These are phyloP conservation scores for Fusarium mundagurra DNA, from an alignment of 2,329 filamentous ascomycete species.

Conservation along the genomic window DNA sequence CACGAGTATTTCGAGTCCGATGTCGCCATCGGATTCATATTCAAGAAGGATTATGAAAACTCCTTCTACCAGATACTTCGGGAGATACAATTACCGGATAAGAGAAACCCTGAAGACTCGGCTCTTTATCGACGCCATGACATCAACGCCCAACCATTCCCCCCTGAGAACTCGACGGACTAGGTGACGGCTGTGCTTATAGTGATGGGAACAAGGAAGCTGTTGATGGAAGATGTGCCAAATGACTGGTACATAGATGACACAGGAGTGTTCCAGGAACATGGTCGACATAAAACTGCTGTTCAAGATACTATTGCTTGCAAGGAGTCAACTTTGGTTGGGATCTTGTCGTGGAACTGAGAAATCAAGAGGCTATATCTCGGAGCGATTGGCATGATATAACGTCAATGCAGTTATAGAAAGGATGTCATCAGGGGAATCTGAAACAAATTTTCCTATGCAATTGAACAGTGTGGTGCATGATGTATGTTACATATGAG, in stretches of 20 bases:
- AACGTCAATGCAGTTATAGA: not conserved
- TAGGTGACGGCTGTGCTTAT: slow-evolving; percentile 34
- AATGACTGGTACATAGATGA: slow-evolving; percentile 39
- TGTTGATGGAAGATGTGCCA: slow-evolving; percentile 34
- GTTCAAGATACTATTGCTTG: slow-evolving; percentile 26
- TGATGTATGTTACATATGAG: not conserved
- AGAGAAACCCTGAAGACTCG: not conserved
- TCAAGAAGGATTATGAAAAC: slow-evolving; percentile 28
- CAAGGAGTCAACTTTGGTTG: not conserved
- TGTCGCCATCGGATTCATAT: slow-evolving; percentile 25
- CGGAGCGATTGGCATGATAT: not conserved
- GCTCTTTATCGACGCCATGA: not conserved
- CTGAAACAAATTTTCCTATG: not conserved
- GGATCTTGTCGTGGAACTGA: not conserved
- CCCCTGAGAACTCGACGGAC: slow-evolving; percentile 26
- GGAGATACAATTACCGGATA: not conserved
- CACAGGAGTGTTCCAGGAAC: slow-evolving; percentile 30
- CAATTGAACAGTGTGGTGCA: not conserved
- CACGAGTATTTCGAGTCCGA: slow-evolving; percentile 21
- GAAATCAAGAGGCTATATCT: not conserved
- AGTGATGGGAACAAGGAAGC: slow-evolving; percentile 8
- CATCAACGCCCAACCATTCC: not conserved
- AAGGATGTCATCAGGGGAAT: not conserved
- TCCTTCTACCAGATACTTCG: slow-evolving; percentile 5
- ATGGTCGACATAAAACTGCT: slow-evolving; percentile 11